These are phyloP conservation scores for Puccinia sorghi DNA, from an alignment of 1,284 basidiomycete species.

Conservation along the genomic window DNA sequence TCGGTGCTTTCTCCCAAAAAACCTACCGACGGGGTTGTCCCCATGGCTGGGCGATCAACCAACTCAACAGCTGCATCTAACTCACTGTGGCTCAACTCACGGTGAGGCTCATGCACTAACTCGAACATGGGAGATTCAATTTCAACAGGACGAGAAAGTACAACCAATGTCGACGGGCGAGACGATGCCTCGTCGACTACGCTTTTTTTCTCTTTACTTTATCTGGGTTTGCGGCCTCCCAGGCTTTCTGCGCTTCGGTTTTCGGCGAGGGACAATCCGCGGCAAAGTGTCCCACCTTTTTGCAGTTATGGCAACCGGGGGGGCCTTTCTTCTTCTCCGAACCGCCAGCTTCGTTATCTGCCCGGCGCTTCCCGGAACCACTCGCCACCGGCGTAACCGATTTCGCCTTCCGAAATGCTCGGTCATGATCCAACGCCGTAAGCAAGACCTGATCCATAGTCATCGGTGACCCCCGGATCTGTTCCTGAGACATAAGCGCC, in stretches of 20 bases:
- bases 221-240: neutral
- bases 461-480: neutral
- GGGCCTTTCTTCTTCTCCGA: neutral
- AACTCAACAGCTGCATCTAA: neutral
- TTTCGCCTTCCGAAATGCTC: neutral
- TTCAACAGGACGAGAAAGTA: no score
- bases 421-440: neutral
- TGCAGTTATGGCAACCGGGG: neutral
- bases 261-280: neutral
- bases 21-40: neutral
- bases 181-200: conserved; percentile 4
- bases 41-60: conserved; percentile 1
- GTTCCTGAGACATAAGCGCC: neutral
- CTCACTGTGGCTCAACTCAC: neutral
- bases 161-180: neutral
- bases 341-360: neutral
- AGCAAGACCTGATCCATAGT: neutral
- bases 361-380: neutral
- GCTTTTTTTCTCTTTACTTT: neutral
- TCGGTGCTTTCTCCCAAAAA: neutral
- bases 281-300: neutral
- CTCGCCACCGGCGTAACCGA: neutral
- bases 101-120: neutral
- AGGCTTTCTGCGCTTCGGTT: neutral
- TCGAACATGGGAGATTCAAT: no score